Base-by-base conservation (phyloP, 805 yeast species). In the Candida easanensis region DNA sequence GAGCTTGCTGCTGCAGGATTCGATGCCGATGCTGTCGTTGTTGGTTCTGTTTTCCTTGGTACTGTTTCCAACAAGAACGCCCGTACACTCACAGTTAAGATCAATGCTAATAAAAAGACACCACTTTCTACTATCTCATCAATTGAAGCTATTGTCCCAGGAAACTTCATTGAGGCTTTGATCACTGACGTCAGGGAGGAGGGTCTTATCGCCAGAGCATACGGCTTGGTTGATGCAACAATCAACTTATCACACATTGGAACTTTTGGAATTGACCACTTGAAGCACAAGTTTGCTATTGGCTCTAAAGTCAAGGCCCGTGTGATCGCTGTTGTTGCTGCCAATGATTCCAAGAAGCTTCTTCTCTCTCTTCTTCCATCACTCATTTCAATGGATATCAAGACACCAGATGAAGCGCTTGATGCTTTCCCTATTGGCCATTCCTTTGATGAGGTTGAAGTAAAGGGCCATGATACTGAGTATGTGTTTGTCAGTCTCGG, bases 341-440 rank as follows among this genome's bases (percentile, higher is more conserved):
- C 75, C 4, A 67, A 63, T 30, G 69, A 69, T n/a, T 64, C 68
- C 23, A 84, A 79, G 52, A 82, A 76, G 58, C 63, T 86, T 20
- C 70, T 80, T 14, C 68, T 91, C 20, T 85, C 97, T 4, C 53
- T 76, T 10, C 66, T 80, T 39, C 82, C 86, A 2, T 78, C 77
- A 45, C 65, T 82, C 3, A 51, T 79, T 37, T 57, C 57, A 23
- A 28, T 44, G 9, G 45, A 50, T 3, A 33, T 49, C 0, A 36
- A 50, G 1, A 52, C 53, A 5, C 46, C 60, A 20, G 41, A 52
- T 5, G 56, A 50, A 15, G 58, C 56, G 2, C 56, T 80, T 37
- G 82, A 78, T 39, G 83, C 90, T 0, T 83, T 85, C 66, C 88
- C 93, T 21, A 62, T 82, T 33, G 98, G 99, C n/a, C 81, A 82